A percentile compares a stretch with the other conserved stretches of the same genome.
phyloP scores from a whole-genome alignment of 257 asterid species.

The Gentiana dahurica region DNA sequence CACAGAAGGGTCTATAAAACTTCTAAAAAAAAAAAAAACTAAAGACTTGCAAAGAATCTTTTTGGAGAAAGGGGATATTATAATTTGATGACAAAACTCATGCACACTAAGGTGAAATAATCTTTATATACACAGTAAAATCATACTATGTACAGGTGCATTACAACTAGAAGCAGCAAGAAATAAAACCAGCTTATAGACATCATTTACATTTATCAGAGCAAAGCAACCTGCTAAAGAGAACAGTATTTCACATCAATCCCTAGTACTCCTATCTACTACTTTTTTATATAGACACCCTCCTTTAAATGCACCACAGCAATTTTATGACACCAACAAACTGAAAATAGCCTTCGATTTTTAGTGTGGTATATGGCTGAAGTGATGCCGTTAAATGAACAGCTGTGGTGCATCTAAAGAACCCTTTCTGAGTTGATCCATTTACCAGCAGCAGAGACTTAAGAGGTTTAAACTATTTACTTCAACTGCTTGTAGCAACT shows the following conservation, averaged over 20 bases:
- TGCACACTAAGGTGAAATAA: background rate
- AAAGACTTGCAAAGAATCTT: too few relatives aligned
- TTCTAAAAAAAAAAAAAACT: too few relatives aligned
- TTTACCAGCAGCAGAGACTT: background rate
- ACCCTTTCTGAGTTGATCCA: background rate
- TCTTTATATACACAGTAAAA: slow-evolving; percentile 8
- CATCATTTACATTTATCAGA: slow-evolving; percentile 14
- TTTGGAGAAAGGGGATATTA: too few relatives aligned
- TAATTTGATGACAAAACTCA: too few relatives aligned
- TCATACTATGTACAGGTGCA: slow-evolving; percentile 12
- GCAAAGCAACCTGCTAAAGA: slow-evolving; percentile 8
- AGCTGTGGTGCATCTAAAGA: background rate
- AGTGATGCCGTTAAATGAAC: background rate
- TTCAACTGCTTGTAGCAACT: slow-evolving; percentile 58
- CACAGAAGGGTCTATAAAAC: too few relatives aligned
- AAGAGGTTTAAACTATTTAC: slow-evolving; percentile 14
- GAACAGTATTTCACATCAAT: background rate
- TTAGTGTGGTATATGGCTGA: too few relatives aligned
- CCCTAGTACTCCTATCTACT: too few relatives aligned
- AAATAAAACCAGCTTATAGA: slow-evolving; percentile 3
- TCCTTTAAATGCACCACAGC: too few relatives aligned
- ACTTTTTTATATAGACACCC: too few relatives aligned
- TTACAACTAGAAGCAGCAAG: slow-evolving; percentile 1
- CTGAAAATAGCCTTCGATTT: too few relatives aligned
- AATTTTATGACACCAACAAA: too few relatives aligned